Base-by-base conservation (phyloP, 345 rosid species). In the Hypericum perforatum region DNA sequence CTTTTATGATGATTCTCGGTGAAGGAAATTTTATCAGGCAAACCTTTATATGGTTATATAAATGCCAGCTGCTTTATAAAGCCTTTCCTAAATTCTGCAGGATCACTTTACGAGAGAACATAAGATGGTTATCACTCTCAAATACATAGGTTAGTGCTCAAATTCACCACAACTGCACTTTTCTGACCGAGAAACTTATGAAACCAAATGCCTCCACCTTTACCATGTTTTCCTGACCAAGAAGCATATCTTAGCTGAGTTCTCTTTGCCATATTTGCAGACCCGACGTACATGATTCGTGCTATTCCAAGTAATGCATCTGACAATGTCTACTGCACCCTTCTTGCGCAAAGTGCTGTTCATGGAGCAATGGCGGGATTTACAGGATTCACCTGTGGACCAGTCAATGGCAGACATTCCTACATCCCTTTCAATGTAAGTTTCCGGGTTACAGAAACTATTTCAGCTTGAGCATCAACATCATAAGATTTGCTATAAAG, bases 331-430 rank as follows among this genome's bases (percentile, higher is more conserved):
- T 85, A 82, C 71, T 77, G 89, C 76, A 85, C 95, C 7, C 85
- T 89, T 43, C 91, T 89, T 46, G 89, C 95, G n/a, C 95, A 85
- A 14, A 77, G 91, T 62, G 78, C 91, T 32, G 80, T 89, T 61
- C 95, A 89, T 52, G 91, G 96, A 69, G 91, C 91, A 54, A 82
- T 89, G 96, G 91, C 96, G 1, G 96, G 96, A 32, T 85, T 75
- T 56, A 77, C 96, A 0, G 96, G 96, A 69, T 89, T 82, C 66
- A 75, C 84, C 37, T 76, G 70, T 56, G 95, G 96, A 58, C 85
- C 66, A 58, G 91, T 85, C 54, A 87, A 87, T 59, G 78, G 85
- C n/a, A 70, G 85, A 61, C 96, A 87, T 32, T 62, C 94, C 54
- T 87, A 76, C 79, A 78, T 87, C 72, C 96, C 94, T 11, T 70